Evolutionary conservation across 345 rosid species (phyloP).

Genomic region (Melaleuca quinquenervia): DNA sequence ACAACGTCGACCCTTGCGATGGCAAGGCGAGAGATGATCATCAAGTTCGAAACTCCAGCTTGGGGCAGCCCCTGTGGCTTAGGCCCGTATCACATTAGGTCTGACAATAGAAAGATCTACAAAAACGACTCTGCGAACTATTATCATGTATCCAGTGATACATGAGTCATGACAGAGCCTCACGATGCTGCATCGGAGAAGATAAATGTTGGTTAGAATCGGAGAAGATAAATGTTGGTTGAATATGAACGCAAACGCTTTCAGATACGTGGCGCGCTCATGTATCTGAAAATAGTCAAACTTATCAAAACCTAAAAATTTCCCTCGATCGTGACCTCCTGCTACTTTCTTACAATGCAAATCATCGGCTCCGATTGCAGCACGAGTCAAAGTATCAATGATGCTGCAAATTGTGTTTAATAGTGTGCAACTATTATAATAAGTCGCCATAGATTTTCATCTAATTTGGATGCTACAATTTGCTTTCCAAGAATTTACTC

Average conservation of each 20-base stretch:
- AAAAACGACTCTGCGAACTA: slow-evolving; percentile 31
- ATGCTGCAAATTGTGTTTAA: neutral
- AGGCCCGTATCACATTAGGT: slow-evolving; percentile 40
- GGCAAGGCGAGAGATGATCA: slow-evolving; percentile 69
- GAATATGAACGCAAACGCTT: neutral
- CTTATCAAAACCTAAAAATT: neutral
- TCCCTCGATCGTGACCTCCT: neutral
- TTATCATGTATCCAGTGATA: neutral
- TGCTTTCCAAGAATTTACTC: no score
- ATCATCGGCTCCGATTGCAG: neutral
- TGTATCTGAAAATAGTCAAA: no score
- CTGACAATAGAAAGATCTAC: slow-evolving; percentile 32
- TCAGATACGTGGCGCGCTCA: neutral
- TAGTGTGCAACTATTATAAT: neutral
- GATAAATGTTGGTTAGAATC: neutral
- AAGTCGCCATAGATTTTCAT: neutral
- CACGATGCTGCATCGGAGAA: neutral
- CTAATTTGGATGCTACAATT: no score
- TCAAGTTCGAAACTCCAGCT: slow-evolving; percentile 33
- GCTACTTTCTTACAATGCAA: neutral
- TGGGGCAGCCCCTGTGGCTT: slow-evolving; percentile 36
- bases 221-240: neutral
- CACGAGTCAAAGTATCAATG: neutral
- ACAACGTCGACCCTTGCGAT: slow-evolving; percentile 53
- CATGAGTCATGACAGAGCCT: rapidly evolving